Conservation (phyloP, 768 basidiomycete species). For the Pulveroboletus sp. region DNA sequence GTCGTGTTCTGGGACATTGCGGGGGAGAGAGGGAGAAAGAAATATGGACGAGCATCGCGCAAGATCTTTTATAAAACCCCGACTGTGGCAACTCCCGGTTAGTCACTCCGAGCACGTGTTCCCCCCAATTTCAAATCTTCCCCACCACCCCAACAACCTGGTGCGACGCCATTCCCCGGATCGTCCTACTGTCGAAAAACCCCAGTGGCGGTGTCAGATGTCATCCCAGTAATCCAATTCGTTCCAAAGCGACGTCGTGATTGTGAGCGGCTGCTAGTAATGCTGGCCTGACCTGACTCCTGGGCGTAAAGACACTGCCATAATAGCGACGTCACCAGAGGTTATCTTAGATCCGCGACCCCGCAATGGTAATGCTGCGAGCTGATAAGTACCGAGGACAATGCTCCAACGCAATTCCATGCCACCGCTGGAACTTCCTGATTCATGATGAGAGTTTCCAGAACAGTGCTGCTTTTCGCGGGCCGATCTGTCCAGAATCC, state of each 20-base stretch:
- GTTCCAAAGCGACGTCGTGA: no score
- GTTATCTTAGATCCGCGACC: slow-evolving; percentile 26
- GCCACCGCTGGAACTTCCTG: background rate
- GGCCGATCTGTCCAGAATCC: no score
- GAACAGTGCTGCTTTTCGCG: no score
- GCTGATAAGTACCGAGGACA: background rate
- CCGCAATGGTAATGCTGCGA: slow-evolving; percentile 13
- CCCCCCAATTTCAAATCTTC: slow-evolving; percentile 11
- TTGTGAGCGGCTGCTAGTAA: no score
- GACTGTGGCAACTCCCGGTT: slow-evolving; percentile 26
- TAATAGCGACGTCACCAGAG: slow-evolving; percentile 9
- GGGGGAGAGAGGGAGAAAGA: slow-evolving; percentile 1
- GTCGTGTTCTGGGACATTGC: slow-evolving; percentile 16
- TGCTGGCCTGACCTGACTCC: no score
- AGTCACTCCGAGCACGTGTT: slow-evolving; percentile 20
- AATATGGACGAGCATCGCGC: background rate
- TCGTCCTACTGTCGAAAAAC: background rate
- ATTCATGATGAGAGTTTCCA: no score
- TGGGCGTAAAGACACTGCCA: slow-evolving; percentile 14
- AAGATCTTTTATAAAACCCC: slow-evolving; percentile 24
- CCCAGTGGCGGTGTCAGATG: slow-evolving; percentile 1
- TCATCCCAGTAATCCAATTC: no score
- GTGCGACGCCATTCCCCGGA: slow-evolving; percentile 11
- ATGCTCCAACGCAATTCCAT: background rate
- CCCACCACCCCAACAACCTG: slow-evolving; percentile 12